These are phyloP conservation scores for Antitrichia curtipendula DNA, from an alignment of 225 moss, liverwort and hornwort genomes.

Conservation along the genomic window DNA sequence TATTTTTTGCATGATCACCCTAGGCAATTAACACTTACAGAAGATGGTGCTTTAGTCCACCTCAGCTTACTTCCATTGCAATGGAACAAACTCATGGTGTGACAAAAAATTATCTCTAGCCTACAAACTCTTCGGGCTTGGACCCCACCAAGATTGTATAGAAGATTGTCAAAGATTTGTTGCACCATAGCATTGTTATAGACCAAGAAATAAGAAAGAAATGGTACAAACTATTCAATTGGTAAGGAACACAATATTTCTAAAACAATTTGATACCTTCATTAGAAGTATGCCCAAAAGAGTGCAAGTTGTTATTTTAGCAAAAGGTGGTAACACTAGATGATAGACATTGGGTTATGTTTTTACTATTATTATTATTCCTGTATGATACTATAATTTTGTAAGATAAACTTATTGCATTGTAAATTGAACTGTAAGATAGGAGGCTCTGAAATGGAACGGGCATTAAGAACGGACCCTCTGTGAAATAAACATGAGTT, in stretches of 20 bases:
- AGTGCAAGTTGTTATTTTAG: background rate
- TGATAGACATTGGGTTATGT: rapidly evolving
- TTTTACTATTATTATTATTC: too few species aligned
- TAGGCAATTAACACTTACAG: background rate
- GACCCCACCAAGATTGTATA: background rate
- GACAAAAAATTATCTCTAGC: background rate
- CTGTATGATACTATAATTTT: too few species aligned
- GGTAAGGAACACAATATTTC: background rate
- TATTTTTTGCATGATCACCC: too few species aligned
- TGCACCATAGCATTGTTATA: background rate
- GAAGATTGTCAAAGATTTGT: background rate
- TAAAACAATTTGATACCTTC: background rate
- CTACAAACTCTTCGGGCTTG: rapidly evolving
- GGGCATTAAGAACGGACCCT: too few species aligned
- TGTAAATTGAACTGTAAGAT: too few species aligned
- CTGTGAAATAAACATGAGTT: too few species aligned
- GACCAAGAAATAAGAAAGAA: background rate
- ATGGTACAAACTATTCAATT: background rate
- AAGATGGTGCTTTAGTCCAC: rapidly evolving
- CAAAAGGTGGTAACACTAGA: background rate
- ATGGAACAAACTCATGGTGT: background rate
- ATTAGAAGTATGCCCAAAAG: background rate
- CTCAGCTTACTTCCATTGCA: background rate
- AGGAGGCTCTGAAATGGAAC: too few species aligned
- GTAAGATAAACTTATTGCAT: too few species aligned